phyloP scores from a whole-genome alignment of 305 asterid species.

The Fraxinus baroniana region DNA sequence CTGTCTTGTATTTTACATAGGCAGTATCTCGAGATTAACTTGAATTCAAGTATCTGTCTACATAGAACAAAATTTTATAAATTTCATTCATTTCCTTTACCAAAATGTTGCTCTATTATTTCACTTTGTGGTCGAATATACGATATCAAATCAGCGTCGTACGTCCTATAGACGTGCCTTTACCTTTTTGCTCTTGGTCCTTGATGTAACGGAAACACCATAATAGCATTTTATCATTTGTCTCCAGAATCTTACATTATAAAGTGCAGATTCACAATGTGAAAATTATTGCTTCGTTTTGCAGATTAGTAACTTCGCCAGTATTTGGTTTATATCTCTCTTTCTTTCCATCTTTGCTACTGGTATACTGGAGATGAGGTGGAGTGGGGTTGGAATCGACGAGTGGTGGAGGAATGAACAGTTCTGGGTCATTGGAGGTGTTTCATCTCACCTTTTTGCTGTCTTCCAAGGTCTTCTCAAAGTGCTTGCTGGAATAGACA shows the following conservation, averaged over 20 bases:
- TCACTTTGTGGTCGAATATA: background rate
- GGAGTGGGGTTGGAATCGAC: conserved; percentile 64
- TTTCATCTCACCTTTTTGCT: conserved; percentile 53
- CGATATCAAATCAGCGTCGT: background rate
- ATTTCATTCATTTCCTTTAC: background rate
- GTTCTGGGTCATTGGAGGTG: conserved; percentile 64
- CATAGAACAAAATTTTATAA: background rate
- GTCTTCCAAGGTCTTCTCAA: conserved; percentile 59
- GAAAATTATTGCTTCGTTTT: background rate
- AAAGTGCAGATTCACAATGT: background rate
- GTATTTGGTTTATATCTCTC: conserved; percentile 58
- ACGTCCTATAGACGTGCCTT: background rate
- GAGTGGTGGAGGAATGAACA: conserved; percentile 71
- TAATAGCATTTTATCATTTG: background rate
- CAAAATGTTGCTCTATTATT: background rate
- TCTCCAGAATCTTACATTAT: background rate
- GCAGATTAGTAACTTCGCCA: conserved; percentile 56
- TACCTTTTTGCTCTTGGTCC: background rate
- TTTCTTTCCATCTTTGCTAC: conserved; percentile 59
- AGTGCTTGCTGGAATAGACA: conserved; percentile 61
- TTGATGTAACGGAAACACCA: background rate
- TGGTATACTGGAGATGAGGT: conserved; percentile 60
- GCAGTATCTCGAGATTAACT: background rate
- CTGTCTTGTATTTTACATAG: background rate
- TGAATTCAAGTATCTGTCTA: background rate